Conservation (phyloP, 805 yeast genomes). For the Nakazawaea anatomiae region DNA sequence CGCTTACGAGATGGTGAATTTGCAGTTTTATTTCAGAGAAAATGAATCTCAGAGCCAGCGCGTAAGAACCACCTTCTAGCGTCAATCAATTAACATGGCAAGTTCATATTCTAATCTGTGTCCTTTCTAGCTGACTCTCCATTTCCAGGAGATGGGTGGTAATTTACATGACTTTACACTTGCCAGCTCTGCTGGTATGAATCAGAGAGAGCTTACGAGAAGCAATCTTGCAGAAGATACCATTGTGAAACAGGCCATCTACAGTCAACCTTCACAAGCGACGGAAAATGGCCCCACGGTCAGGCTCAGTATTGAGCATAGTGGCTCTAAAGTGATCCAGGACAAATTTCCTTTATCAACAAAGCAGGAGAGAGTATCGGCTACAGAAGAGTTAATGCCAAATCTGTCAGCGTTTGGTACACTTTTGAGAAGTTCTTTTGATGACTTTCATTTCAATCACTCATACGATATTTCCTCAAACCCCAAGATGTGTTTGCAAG, state of each 20-base stretch:
- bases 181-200: too few relatives aligned
- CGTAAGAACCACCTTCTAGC: neutral
- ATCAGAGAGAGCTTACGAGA: too few relatives aligned
- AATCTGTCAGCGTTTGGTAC: neutral
- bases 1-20: neutral
- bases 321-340: neutral
- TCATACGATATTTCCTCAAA: neutral
- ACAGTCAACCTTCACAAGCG: too few relatives aligned
- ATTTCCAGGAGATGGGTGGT: too few relatives aligned
- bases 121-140: too few relatives aligned
- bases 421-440: neutral
- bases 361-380: neutral
- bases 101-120: too few relatives aligned
- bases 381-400: neutral
- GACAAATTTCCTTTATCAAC: neutral
- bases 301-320: too few relatives aligned
- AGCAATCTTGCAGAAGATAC: too few relatives aligned
- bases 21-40: neutral
- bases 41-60: neutral
- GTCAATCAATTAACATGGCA: neutral
- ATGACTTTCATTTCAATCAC: neutral
- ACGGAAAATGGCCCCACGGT: too few relatives aligned
- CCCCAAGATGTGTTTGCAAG: neutral
- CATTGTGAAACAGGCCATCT: too few relatives aligned
- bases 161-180: too few relatives aligned